Evolutionary conservation across 345 rosid genomes (phyloP), one percentile per base, ranked within the genome.

Genomic region (Iberis pinnata): DNA sequence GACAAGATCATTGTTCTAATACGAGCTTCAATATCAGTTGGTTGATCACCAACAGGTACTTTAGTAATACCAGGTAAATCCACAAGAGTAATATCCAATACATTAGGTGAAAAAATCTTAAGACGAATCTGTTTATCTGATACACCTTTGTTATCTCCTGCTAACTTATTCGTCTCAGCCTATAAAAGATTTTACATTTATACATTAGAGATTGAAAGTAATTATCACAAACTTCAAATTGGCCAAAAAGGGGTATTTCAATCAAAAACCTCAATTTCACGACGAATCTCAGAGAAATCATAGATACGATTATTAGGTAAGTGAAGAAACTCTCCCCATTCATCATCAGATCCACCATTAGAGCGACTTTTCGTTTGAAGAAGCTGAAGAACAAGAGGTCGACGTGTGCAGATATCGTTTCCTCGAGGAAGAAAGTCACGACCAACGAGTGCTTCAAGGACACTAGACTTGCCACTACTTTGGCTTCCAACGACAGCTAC

Each of bases 401-500:
- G 84, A 18, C 99, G 90, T 6, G 99, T 93, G 65, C 99, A 93
- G 64, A 88, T 88, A 12, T 88, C 95, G 22, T 65, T 71, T 2
- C 97, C 95, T 0, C 99, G 93, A 1, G 99, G 97, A 59, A 93
- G 74, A 73, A 93, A 93, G 51, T 93, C 97, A 6, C 99, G 82
- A 31, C 99, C 99, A 22, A 93, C 99, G 43, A 93, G 94, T 0
- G 99, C 78, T 69, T 93, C 99, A 10, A 93, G 84, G 16, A 93
- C 99, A 75, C 97, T 88, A 12, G 97, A 88, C 78, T 93, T 93
- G 24, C 98, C 99, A 63, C 99, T 93, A 70, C 97, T 88, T 73
- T 93, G 99, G 65, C 95, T 88, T 0, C 99, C 99, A n/a, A 93
- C 95, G 36, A 88, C 99, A 15, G 95, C 95, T 46, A 93, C 99